Evolutionary conservation across 805 yeast genomes (phyloP), one percentile per base, ranked within the genome.

Genomic region (Candida arabinofermentans): DNA sequence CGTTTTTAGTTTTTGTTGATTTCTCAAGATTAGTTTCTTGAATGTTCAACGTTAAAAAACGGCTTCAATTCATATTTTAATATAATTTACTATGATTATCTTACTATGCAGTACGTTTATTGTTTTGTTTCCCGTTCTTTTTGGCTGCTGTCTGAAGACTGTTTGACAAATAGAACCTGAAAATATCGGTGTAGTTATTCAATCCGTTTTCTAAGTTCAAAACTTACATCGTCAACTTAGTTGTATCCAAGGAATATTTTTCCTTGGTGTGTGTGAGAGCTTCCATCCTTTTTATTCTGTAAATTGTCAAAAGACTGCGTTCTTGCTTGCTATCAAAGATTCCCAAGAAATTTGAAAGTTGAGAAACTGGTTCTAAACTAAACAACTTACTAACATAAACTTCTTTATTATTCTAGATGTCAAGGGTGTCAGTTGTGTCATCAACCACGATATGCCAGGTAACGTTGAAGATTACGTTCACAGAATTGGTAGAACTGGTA

Each of bases 401-500:
- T 24, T 14, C 8, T 27, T 36, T n/a, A 13, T 27, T 27, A 27
- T 27, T 27, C 12, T 39, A 90, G 99, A 93, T 72, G 99, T 93
- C 69, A 93, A 93, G 76, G 99, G 97, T 67, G 87, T 93, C 65
- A 84, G 90, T 57, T 81, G 74, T 59, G 99, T 93, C 48, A 77
- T 93, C 65, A 93, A 93, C 81, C 88, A 77, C 62, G 98, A 91
- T 68, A 91, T 91, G 90, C 98, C 99, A 62, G 89, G 87, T 69
- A 91, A 91, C 71, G 87, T 90, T 63, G 99, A 93, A 75, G 98
- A 93, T 72, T 91, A 91, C 66, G 97, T 91, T 50, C 99, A 91
- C 69, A 82, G 99, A 74, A 93, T 91, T 62, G 99, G 99, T 69
- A 90, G 97, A 80, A 90, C 99, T 51, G 99, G 99, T 66, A 88